phyloP scores from a whole-genome alignment of 768 basidiomycete genomes.

The Mycena pura region DNA sequence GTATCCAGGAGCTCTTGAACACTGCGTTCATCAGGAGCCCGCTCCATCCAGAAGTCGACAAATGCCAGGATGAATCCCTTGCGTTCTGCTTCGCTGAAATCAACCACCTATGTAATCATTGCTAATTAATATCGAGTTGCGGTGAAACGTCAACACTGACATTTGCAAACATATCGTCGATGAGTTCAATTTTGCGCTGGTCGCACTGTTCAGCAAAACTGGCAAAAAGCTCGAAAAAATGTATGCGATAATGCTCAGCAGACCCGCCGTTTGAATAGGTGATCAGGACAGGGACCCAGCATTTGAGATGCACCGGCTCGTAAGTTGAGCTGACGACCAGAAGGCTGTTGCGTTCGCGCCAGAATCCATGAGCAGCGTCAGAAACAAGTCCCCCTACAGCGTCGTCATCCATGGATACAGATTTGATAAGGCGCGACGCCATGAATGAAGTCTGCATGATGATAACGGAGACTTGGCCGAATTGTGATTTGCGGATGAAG shows the following conservation, averaged over 20 bases:
- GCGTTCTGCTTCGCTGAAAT: slow-evolving; percentile 42
- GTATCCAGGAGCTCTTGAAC: slow-evolving; percentile 12
- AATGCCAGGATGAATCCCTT: slow-evolving; percentile 38
- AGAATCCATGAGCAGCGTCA: slow-evolving; percentile 38
- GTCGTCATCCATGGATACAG: background rate
- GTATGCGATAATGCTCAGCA: slow-evolving; percentile 35
- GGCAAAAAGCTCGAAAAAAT: slow-evolving; percentile 37
- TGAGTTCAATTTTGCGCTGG: slow-evolving; percentile 12
- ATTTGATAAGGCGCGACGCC: slow-evolving; percentile 22
- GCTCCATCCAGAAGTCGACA: slow-evolving; percentile 30
- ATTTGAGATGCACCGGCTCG: slow-evolving; percentile 20
- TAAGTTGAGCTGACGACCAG: slow-evolving; percentile 33
- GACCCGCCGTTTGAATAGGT: slow-evolving; percentile 41
- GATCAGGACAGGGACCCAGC: slow-evolving; percentile 42
- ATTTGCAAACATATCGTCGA: background rate
- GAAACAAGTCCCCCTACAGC: slow-evolving; percentile 36
- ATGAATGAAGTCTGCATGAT: slow-evolving; percentile 26
- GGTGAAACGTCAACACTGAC: background rate
- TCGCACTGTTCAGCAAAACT: slow-evolving; percentile 32
- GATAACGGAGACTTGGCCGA: slow-evolving; percentile 23
- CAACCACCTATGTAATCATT: slow-evolving; percentile 35
- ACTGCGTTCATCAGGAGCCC: background rate
- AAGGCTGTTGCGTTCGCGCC: slow-evolving; percentile 22
- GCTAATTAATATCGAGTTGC: too few relatives aligned
- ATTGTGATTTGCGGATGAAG: background rate